Evolutionary conservation across 2,329 filamentous ascomycete species (phyloP).

Genomic region (Botrytis porri): DNA sequence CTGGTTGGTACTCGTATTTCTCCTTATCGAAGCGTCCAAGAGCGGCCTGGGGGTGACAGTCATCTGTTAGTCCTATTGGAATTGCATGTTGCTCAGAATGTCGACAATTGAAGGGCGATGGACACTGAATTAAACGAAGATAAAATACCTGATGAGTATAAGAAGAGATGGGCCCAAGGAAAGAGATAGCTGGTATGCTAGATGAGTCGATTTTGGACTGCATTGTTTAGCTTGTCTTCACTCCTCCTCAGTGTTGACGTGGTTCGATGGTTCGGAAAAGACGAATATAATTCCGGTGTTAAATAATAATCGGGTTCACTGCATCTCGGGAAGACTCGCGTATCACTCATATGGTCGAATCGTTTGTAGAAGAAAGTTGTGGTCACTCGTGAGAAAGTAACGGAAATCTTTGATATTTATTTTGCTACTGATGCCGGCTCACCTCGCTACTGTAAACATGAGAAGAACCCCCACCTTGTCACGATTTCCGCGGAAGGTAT

Average conservation of each 20-base stretch:
- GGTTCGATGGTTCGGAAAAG: constrained; percentile 4
- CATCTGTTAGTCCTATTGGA: constrained; percentile 32
- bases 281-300: neutral
- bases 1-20: constrained; percentile 23
- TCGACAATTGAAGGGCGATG: constrained; percentile 18
- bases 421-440: neutral
- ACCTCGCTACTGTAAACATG: constrained; percentile 16
- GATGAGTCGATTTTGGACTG: constrained; percentile 14
- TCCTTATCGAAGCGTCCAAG: constrained; percentile 47
- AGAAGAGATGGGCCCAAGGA: constrained; percentile 61
- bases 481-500: neutral
- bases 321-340: constrained; percentile 16
- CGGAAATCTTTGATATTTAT: constrained; percentile 15
- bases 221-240: constrained; percentile 14
- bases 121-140: constrained; percentile 25
- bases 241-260: constrained; percentile 9
- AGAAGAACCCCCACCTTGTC: constrained; percentile 1
- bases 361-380: neutral
- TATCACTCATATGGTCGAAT: constrained; percentile 17
- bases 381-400: neutral
- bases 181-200: constrained; percentile 46
- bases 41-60: constrained; percentile 47
- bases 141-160: constrained; percentile 65
- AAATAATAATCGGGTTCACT: constrained; percentile 12
- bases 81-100: constrained; percentile 17